Evolutionary conservation across 768 basidiomycete species (phyloP), one percentile per base, ranked within the genome.

Genomic region (Mycena alexandri): DNA sequence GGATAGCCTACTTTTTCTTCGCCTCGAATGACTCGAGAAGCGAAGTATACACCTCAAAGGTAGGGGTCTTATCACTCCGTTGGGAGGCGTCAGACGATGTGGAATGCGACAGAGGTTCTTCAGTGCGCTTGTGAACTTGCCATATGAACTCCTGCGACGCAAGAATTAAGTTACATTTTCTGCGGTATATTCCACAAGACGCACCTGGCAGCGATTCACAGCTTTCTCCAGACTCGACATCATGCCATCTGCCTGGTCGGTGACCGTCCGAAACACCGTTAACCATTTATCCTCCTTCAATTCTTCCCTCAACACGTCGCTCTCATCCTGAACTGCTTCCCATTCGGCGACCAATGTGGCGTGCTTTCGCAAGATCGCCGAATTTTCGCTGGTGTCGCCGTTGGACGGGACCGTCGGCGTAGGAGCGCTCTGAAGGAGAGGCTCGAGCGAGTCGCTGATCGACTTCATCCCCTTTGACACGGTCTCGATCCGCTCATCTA

Each of bases 241-340:
- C 97, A 99, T 98, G 25, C 94, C 95, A 76, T 96, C 94, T 47
- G 97, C 96, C 77, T 98, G 96, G 74, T 96, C 92, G 47, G 94
- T 90, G 63, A 95, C 93, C 7, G 94, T 96, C 71, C 96, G 87
- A 79, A 98, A 98, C 22, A 98, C 94, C 13, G 92, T 93, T 73
- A 99, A 85, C 94, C 95, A 98, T 73, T 96, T 96, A 79, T 98
- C 97, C 79, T 98, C 97, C 80, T 94, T 96, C 70, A 99, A 83
- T 79, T 99, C 98, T 74, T 96, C 95, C 69, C 91, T 85, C 64
- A 98, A 79, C 29, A 91, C 88, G 48, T 93, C 90, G 61, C 91
- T 92, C 73, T 95, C 93, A 61, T 88, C 87, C 75, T 92, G 90
- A 12, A 95, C 87, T 12, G 87, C 80, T 66, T 93, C 89, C 96